Percentiles rank a stretch among this genome's conserved stretches.
Evolutionary conservation across 768 basidiomycete species (phyloP).

Genomic region (Fibroporia radiculosa): DNA sequence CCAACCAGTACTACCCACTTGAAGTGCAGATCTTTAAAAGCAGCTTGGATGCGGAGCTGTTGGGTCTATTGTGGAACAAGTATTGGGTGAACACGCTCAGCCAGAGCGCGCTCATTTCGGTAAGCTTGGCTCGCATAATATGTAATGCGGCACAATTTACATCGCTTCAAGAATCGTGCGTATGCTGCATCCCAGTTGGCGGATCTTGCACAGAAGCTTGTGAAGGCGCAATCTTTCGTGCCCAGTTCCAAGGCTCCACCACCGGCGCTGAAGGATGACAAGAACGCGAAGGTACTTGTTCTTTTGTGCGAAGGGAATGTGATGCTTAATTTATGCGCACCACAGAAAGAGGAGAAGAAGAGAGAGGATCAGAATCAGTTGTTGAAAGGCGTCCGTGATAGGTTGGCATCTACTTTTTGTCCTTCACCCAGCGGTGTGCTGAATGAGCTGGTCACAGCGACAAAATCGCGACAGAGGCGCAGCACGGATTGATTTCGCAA

Average conservation of each 20-base stretch:
- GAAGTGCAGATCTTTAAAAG: conserved; percentile 96
- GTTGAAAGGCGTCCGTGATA: conserved; percentile 85
- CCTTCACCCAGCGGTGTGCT: neutral
- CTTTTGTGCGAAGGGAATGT: neutral
- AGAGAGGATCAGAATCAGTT: conserved; percentile 79
- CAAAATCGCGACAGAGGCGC: conserved; percentile 84
- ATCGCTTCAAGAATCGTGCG: conserved; percentile 68
- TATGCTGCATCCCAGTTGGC: conserved; percentile 88
- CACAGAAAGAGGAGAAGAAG: conserved; percentile 58
- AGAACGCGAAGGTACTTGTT: conserved; percentile 39
- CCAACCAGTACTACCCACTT: conserved; percentile 90
- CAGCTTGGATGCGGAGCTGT: conserved; percentile 75
- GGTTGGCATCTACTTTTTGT: conserved; percentile 34
- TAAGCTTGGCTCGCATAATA: conserved; percentile 27
- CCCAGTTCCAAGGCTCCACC: conserved; percentile 48
- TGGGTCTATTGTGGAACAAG: conserved; percentile 95
- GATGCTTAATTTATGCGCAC: conserved; percentile 1
- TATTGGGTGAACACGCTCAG: conserved; percentile 98
- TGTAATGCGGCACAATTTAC: neutral
- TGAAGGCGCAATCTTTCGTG: conserved; percentile 57
- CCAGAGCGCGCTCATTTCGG: conserved; percentile 87
- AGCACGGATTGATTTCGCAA: conserved; percentile 90
- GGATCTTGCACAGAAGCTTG: conserved; percentile 86
- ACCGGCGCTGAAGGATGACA: conserved; percentile 41
- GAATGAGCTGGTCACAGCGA: conserved; percentile 53